Evolutionary conservation across 1,284 basidiomycete genomes (phyloP).

Genomic region (Trametes pubescens): DNA sequence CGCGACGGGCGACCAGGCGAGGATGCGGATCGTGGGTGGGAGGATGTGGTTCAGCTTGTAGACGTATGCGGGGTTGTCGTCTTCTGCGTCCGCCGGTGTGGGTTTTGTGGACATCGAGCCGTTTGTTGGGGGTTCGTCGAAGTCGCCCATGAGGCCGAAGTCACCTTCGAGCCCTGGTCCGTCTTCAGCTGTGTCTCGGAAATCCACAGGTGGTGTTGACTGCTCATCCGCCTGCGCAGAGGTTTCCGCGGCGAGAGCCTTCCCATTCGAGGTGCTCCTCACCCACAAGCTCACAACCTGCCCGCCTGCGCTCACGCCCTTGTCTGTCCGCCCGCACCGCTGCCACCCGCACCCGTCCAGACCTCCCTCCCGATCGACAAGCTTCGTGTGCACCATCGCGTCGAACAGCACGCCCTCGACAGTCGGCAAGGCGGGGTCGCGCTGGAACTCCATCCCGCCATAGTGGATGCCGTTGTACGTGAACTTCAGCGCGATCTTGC

Average conservation of each 20-base stretch:
- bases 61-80: conserved; percentile 80
- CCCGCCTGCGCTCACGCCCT: conserved; percentile 93
- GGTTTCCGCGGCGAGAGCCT: background rate
- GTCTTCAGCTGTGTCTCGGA: conserved; percentile 10
- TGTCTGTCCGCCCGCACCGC: conserved; percentile 93
- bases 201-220: background rate
- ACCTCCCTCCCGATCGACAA: conserved; percentile 79
- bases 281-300: conserved; percentile 96
- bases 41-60: conserved; percentile 90
- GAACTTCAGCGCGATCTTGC: conserved; percentile 94
- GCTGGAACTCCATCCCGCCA: conserved; percentile 88
- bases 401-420: conserved; percentile 91
- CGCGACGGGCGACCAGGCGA: conserved; percentile 95
- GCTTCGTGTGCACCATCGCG: conserved; percentile 77
- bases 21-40: conserved; percentile 89
- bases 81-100: conserved; percentile 21
- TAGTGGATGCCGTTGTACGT: conserved; percentile 94
- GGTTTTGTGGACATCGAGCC: conserved; percentile 39
- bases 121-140: conserved; percentile 42
- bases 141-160: conserved; percentile 38
- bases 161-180: conserved; percentile 41
- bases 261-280: conserved; percentile 60
- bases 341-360: conserved; percentile 91
- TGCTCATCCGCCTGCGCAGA: background rate
- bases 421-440: conserved; percentile 79